Percentiles rank a stretch among this genome's conserved stretches.
These are phyloP conservation scores for Solanum appendiculatum DNA, from an alignment of 257 asterid species.

Conservation along the genomic window DNA sequence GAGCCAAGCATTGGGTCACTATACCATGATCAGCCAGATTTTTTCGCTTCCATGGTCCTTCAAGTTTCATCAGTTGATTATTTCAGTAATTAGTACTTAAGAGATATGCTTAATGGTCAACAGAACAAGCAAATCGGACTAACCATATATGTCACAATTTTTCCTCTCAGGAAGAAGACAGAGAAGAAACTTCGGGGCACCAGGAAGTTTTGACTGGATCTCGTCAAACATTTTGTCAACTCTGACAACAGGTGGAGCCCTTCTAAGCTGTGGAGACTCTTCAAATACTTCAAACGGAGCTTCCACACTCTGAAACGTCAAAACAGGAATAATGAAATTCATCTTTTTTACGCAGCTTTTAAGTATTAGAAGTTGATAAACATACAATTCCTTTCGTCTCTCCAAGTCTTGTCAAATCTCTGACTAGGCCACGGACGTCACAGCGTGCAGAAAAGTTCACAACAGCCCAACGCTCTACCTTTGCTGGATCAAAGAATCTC, in stretches of 20 bases:
- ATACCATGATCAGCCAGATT: conserved; percentile 70
- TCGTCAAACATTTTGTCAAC: conserved; percentile 77
- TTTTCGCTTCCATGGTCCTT: conserved; percentile 89
- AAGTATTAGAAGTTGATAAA: background rate
- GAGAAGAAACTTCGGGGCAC: conserved; percentile 65
- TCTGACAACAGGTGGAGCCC: conserved; percentile 61
- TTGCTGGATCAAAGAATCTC: conserved; percentile 52
- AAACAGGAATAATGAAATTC: background rate
- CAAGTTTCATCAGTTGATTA: background rate
- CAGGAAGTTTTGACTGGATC: conserved; percentile 58
- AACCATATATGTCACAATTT: conserved; percentile 75
- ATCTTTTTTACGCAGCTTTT: conserved; percentile 8
- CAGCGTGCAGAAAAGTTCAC: conserved; percentile 92
- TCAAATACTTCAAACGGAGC: conserved; percentile 57
- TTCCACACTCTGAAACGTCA: conserved; percentile 41
- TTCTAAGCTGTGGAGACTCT: conserved; percentile 48
- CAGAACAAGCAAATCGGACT: conserved; percentile 6
- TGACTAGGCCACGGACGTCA: conserved; percentile 41
- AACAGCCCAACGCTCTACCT: conserved; percentile 81
- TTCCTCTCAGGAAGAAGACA: conserved; percentile 83
- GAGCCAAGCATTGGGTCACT: conserved; percentile 81
- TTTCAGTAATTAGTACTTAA: background rate
- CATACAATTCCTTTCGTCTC: conserved; percentile 75
- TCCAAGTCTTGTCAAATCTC: conserved; percentile 60
- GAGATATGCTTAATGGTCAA: background rate